phyloP scores from a whole-genome alignment of 1,284 basidiomycete species.

The Sutorius eximius region DNA sequence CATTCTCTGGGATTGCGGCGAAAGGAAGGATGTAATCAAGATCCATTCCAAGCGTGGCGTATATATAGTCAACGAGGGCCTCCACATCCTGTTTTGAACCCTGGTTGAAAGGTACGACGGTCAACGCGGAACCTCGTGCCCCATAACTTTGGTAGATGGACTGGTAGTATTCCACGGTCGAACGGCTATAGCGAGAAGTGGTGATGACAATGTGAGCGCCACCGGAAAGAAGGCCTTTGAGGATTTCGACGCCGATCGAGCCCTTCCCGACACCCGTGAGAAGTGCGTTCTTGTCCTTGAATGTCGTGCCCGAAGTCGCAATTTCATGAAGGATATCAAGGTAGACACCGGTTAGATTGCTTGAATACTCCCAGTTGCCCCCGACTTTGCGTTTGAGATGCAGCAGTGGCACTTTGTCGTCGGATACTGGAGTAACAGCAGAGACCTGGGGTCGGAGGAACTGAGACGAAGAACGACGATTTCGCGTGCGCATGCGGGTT shows the following conservation, averaged over 20 bases:
- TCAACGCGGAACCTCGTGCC: conserved; percentile 91
- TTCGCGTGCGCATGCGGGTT: conserved; percentile 56
- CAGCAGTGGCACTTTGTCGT: conserved; percentile 91
- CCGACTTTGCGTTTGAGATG: conserved; percentile 99
- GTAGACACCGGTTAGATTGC: conserved; percentile 94
- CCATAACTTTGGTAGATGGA: conserved; percentile 96
- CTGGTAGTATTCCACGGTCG: conserved; percentile 97
- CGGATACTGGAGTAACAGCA: conserved; percentile 74
- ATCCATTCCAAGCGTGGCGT: conserved; percentile 91
- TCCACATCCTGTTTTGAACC: conserved; percentile 98
- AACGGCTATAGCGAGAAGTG: conserved; percentile 92
- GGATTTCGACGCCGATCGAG: conserved; percentile 95
- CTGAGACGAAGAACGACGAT: conserved; percentile 86
- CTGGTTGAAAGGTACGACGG: conserved; percentile 98
- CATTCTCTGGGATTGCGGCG: conserved; percentile 97
- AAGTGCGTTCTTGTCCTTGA: conserved; percentile 98
- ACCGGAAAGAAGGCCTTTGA: conserved; percentile 94
- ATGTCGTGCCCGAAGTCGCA: conserved; percentile 95
- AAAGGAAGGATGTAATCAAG: conserved; percentile 98
- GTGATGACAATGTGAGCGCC: conserved; percentile 97
- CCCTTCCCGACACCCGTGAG: conserved; percentile 97
- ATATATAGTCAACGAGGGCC: conserved; percentile 97
- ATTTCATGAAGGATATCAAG: conserved; percentile 97
- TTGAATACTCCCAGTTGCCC: conserved; percentile 92
- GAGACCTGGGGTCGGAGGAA: conserved; percentile 90